Base-by-base conservation (phyloP, 495 filamentous ascomycete species). In the Aspergillus indologenus region DNA sequence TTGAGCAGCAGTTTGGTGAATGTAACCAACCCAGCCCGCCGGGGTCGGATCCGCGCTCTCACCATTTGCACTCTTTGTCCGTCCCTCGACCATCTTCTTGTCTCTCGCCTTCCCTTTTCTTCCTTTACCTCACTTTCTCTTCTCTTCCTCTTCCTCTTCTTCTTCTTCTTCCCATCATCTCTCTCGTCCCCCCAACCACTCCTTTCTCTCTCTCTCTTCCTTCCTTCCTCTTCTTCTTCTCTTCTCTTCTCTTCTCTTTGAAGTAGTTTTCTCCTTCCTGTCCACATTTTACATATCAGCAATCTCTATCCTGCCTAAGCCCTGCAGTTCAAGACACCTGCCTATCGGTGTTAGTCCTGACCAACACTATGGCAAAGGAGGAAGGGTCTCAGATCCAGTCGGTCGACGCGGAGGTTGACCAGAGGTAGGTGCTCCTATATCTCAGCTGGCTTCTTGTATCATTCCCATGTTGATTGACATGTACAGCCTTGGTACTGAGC, bases 401-500 rank as follows among this genome's bases (percentile, higher is more conserved):
- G 7, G 20, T 26, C 14, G 26, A 56, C 31, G 34, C 43, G 14
- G 21, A 24, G 6, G 14, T 51, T 19, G 48, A 51, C 24, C 23
- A 17, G 5, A 29, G 29, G 48, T 51, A 29, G 11, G 48, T 51
- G 47, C 12, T 40, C 12, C 34, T 48, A 9, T 53, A 14, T 22
- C 23, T 19, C n/a, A 21, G 5, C 21, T 22, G 22, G 1, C 4
- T 42, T 15, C 18, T 2, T 56, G 20, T 17, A 26, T 17, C 8
- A 21, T 1, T 12, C 45, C n/a, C 5, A 5, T 53, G 21, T 15
- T 51, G 5, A 31, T 15, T 31, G 6, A 15, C 49, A 17, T 42
- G 24, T 51, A 20, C 29, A 69, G 69, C 7, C 56, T 52, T 17
- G 65, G 62, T 26, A 55, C 60, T 31, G 65, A 68, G 51, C 46